Conservation (phyloP, 495 filamentous ascomycete species). For the Umbilicaria muhlenbergii region DNA sequence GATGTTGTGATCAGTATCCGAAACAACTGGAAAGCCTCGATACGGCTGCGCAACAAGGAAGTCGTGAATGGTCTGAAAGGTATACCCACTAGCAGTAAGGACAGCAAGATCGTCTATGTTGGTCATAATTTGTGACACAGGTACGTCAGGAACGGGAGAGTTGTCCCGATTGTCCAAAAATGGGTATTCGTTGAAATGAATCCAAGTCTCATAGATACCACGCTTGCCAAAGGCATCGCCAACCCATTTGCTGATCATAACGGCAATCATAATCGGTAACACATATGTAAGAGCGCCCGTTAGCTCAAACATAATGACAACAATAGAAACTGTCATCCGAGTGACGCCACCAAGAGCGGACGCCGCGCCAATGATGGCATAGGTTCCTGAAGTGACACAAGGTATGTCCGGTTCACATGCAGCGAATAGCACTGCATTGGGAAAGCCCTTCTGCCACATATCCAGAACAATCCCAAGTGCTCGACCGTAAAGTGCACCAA, state of each 20-base stretch:
- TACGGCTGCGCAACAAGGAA: conserved; percentile 61
- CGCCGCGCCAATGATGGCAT: conserved; percentile 94
- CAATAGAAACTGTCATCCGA: conserved; percentile 90
- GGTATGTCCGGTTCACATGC: conserved; percentile 76
- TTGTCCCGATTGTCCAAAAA: conserved; percentile 93
- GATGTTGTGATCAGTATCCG: conserved; percentile 47
- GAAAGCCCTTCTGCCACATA: conserved; percentile 70
- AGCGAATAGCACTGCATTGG: conserved; percentile 58
- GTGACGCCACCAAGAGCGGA: conserved; percentile 93
- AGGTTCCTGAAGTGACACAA: conserved; percentile 87
- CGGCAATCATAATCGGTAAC: conserved; percentile 97
- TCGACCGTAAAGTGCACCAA: conserved; percentile 85
- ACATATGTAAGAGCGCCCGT: conserved; percentile 94
- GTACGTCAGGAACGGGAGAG: conserved; percentile 62
- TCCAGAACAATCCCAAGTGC: conserved; percentile 79
- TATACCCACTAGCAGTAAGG: conserved; percentile 75
- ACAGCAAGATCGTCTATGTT: conserved; percentile 78
- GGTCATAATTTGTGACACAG: conserved; percentile 78
- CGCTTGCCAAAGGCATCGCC: conserved; percentile 89
- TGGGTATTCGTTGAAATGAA: conserved; percentile 89
- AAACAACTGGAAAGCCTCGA: conserved; percentile 86
- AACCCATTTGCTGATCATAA: conserved; percentile 97
- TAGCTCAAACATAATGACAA: conserved; percentile 98
- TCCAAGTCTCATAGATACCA: conserved; percentile 97
- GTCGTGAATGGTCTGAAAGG: conserved; percentile 53